These are phyloP conservation scores for Dryas alaskensis DNA, from an alignment of 306 rosid genomes.

Conservation along the genomic window DNA sequence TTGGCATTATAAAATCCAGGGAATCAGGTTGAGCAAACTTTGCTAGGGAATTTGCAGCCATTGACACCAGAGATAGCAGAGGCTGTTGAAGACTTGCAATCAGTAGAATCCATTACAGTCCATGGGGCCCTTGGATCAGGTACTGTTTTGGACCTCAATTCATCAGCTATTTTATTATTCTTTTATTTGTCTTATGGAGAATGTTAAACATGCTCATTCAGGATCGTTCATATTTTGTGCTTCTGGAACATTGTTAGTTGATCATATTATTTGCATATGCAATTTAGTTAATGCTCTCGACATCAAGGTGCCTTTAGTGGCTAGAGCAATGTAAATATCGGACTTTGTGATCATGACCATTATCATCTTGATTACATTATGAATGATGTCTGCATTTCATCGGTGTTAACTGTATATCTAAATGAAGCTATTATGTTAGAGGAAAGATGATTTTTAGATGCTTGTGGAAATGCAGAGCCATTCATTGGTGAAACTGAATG, in stretches of 20 bases:
- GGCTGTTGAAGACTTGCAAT: conserved; percentile 52
- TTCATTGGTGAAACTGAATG: background rate
- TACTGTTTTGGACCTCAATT: conserved; percentile 20
- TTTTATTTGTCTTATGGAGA: background rate
- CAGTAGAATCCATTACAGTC: conserved; percentile 62
- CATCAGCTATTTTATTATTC: background rate
- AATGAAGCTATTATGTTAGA: background rate
- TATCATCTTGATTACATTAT: background rate
- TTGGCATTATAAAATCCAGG: conserved; percentile 47
- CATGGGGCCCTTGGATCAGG: conserved; percentile 78
- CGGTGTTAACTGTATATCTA: background rate
- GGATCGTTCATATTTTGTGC: background rate
- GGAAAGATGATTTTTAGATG: background rate
- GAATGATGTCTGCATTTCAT: background rate
- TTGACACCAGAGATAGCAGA: conserved; percentile 70
- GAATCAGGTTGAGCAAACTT: conserved; percentile 36
- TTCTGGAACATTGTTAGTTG: background rate
- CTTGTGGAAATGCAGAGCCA: background rate
- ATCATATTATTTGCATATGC: background rate
- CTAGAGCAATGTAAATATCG: background rate
- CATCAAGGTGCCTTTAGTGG: conserved; percentile 6
- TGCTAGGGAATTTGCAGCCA: conserved; percentile 51
- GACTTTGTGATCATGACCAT: background rate
- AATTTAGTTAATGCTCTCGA: background rate
- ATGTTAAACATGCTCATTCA: background rate